These are phyloP conservation scores for Colletotrichum musicola DNA, from an alignment of 2,329 filamentous ascomycete species.

Conservation along the genomic window DNA sequence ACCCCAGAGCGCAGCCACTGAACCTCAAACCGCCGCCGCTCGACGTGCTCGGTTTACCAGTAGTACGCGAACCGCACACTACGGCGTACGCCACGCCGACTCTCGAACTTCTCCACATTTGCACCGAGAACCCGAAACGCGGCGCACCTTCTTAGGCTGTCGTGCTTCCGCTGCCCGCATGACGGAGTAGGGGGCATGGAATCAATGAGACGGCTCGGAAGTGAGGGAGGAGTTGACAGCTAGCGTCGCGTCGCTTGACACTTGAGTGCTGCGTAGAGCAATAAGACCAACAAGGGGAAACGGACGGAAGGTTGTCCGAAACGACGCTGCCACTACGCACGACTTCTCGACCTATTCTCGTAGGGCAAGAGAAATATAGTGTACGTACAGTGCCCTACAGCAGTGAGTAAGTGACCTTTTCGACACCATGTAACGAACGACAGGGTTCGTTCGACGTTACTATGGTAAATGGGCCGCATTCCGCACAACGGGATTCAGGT, in stretches of 20 bases:
- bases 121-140: conserved; percentile 29
- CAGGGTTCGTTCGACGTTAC: neutral
- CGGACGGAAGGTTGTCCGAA: conserved; percentile 1
- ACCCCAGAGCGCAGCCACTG: conserved; percentile 15
- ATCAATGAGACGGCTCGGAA: neutral
- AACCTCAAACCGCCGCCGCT: conserved; percentile 32
- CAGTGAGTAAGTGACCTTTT: neutral
- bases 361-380: conserved; percentile 22
- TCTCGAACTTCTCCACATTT: conserved; percentile 31
- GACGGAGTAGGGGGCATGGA: neutral
- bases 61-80: conserved; percentile 14
- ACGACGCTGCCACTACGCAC: conserved; percentile 8
- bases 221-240: neutral
- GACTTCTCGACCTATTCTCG: conserved; percentile 2
- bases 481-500: neutral
- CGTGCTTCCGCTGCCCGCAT: neutral
- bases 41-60: conserved; percentile 9
- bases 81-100: conserved; percentile 12
- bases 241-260: conserved; percentile 9
- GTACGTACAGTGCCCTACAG: neutral
- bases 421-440: conserved; percentile 24
- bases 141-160: conserved; percentile 1
- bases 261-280: neutral
- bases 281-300: neutral
- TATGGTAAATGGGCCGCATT: conserved; percentile 7